Base-by-base conservation (phyloP, 1,284 basidiomycete genomes). In the Cystobasidium pallidum region DNA sequence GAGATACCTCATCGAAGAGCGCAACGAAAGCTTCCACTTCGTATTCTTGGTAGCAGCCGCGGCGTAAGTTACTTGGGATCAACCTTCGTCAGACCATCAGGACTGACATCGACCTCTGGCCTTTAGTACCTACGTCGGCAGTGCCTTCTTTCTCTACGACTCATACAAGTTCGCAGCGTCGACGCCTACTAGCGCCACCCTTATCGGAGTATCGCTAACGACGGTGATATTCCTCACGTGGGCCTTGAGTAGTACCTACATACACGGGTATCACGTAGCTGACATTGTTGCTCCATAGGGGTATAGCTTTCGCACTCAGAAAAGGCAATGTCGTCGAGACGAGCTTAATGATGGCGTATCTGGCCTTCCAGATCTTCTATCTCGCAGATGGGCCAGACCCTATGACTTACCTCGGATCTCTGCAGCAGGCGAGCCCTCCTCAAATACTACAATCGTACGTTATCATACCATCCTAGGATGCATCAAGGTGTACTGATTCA, bases 271-370 rank as follows among this genome's bases (percentile, higher is more conserved):
- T 17, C 1, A 4, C 3, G 41, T 47, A 49, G 39, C 39, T 45
- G 61, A 47, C 13, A 7, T 11, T 19, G 26, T 51, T 3, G 11
- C 6, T 7, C 8, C 47, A 17, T 58, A 70, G 59, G 1, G 85
- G 91, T 75, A 95, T 97, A 75, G 92, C 92, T 4, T 95, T 97
- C 81, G 87, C 87, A 13, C 81, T 94, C 73, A 86, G 92, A 68
- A 86, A 92, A 63, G 96, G 94, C 57, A 96, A 94, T 77, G 90
- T 95, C 51, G 89, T 97, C 72, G 94, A 98, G 81, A 93, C 93
- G 2, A 66, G 70, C 21, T 71, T 79, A 8, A 76, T 78, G 71
- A 74, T 39, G 70, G 77, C 76, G 21, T 78, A 78, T 65, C 74
- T 75, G 55, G 75, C 76, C 26, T 78, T 78, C 70, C 76, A 77